phyloP scores from a whole-genome alignment of 371 early-diverging fungal species.

The Apophysomyces variabilis region DNA sequence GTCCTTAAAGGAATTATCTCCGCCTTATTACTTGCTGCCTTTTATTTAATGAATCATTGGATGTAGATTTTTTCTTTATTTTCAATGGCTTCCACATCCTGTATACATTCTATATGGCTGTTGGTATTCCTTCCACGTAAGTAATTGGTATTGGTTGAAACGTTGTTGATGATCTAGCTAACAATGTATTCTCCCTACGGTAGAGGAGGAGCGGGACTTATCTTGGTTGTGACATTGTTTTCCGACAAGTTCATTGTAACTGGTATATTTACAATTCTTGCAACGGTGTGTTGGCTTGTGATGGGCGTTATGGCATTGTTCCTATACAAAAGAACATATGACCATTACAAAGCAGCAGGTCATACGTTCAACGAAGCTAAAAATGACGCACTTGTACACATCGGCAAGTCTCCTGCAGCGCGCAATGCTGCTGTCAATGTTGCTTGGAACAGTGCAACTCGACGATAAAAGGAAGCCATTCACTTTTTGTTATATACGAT shows the following conservation, averaged over 20 bases:
- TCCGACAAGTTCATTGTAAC: slow-evolving; percentile 71
- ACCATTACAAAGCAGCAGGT: slow-evolving; percentile 78
- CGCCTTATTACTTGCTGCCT: not conserved
- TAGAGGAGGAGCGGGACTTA: slow-evolving; percentile 84
- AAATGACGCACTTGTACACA: slow-evolving; percentile 66
- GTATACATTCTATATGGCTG: slow-evolving; percentile 82
- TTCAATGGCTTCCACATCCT: slow-evolving; percentile 88
- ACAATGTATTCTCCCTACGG: slow-evolving; percentile 13
- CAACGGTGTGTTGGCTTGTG: slow-evolving; percentile 72
- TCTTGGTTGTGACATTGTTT: slow-evolving; percentile 75
- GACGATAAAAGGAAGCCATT: slow-evolving; percentile 22
- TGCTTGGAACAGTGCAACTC: slow-evolving; percentile 53
- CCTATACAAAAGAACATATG: slow-evolving; percentile 70
- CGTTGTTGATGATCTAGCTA: not conserved
- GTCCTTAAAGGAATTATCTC: slow-evolving; percentile 18
- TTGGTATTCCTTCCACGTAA: slow-evolving; percentile 81
- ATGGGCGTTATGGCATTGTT: slow-evolving; percentile 61
- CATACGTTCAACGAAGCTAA: slow-evolving; percentile 87
- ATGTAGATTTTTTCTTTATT: slow-evolving; percentile 74
- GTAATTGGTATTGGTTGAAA: slow-evolving; percentile 14
- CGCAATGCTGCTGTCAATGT: slow-evolving; percentile 56
- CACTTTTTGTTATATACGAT: not conserved
- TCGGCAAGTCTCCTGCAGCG: slow-evolving; percentile 56
- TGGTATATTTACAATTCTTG: slow-evolving; percentile 71
- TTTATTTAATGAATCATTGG: not conserved